Conservation (phyloP, 2,329 filamentous ascomycete species). For the Aaosphaeria arxii region DNA sequence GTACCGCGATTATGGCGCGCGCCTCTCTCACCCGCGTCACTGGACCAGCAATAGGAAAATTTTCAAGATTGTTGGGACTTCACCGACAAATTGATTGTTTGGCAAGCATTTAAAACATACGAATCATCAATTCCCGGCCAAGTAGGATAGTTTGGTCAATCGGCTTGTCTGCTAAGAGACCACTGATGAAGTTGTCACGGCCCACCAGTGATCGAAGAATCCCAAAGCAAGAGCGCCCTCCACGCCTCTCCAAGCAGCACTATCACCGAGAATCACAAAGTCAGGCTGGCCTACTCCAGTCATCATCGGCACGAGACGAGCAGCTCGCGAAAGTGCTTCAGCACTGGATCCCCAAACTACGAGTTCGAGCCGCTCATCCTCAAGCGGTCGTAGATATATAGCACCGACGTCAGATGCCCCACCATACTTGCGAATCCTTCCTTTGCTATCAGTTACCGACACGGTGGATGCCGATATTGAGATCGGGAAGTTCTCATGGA, state of each 20-base stretch:
- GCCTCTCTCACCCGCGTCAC: too few relatives aligned
- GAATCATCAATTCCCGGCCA: too few relatives aligned
- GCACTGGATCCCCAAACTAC: slow-evolving; percentile 55
- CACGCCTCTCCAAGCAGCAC: slow-evolving; percentile 50
- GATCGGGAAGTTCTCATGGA: slow-evolving; percentile 29
- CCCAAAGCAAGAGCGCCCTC: slow-evolving; percentile 54
- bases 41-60: too few relatives aligned
- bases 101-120: too few relatives aligned
- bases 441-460: slow-evolving; percentile 18
- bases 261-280: slow-evolving; percentile 50
- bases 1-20: too few relatives aligned
- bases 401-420: slow-evolving; percentile 44
- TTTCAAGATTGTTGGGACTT: too few relatives aligned
- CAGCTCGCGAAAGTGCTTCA: slow-evolving; percentile 47
- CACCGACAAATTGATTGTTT: too few relatives aligned
- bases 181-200: slow-evolving; percentile 48
- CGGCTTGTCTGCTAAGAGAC: slow-evolving; percentile 13
- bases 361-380: slow-evolving; percentile 49
- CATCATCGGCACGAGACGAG: slow-evolving; percentile 53
- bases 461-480: slow-evolving; percentile 12
- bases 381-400: slow-evolving; percentile 51
- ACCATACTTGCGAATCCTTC: slow-evolving; percentile 19
- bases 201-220: slow-evolving; percentile 56
- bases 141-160: too few relatives aligned
- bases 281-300: slow-evolving; percentile 59